These are phyloP conservation scores for Pythium brachiatum DNA, from an alignment of 352 stramenopile genomes.

Conservation along the genomic window DNA sequence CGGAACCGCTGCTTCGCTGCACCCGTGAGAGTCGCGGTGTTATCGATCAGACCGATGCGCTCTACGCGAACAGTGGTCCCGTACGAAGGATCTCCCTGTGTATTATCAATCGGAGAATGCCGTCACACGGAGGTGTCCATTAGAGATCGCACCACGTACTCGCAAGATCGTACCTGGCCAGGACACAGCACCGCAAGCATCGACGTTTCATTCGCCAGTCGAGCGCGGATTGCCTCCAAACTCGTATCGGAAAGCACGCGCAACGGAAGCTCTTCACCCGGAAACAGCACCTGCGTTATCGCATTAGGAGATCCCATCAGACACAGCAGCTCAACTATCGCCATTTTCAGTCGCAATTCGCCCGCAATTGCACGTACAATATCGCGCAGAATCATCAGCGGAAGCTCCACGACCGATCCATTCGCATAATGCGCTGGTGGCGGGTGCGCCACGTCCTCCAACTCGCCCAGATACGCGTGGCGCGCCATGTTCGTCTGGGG, in stretches of 20 bases:
- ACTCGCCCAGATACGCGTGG: slow-evolving; percentile 71
- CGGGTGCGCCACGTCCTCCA: slow-evolving; percentile 59
- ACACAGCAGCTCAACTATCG: too few relatives aligned
- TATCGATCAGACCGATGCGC: slow-evolving; percentile 45
- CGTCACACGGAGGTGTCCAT: too few relatives aligned
- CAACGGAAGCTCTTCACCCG: slow-evolving; percentile 72
- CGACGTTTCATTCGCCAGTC: slow-evolving; percentile 41
- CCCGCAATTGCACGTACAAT: slow-evolving; percentile 65
- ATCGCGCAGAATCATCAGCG: slow-evolving; percentile 70
- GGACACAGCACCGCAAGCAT: slow-evolving; percentile 61
- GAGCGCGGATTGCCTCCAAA: slow-evolving; percentile 41
- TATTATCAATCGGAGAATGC: too few relatives aligned
- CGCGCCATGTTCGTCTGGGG: slow-evolving; percentile 19
- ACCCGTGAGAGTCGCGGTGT: slow-evolving; percentile 50
- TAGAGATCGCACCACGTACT: not conserved
- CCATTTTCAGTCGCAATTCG: too few relatives aligned
- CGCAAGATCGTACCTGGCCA: slow-evolving; percentile 32
- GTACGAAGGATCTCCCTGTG: slow-evolving; percentile 38
- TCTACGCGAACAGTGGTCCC: slow-evolving; percentile 74
- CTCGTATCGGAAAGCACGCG: slow-evolving; percentile 64
- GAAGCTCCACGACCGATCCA: slow-evolving; percentile 50
- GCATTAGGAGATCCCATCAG: not conserved
- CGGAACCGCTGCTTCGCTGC: slow-evolving; percentile 69
- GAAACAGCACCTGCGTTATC: slow-evolving; percentile 67
- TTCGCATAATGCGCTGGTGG: slow-evolving; percentile 47